Evolutionary conservation across 2,329 filamentous ascomycete genomes (phyloP), one percentile per base, ranked within the genome.

Genomic region (Aspergillus novoparasiticus): DNA sequence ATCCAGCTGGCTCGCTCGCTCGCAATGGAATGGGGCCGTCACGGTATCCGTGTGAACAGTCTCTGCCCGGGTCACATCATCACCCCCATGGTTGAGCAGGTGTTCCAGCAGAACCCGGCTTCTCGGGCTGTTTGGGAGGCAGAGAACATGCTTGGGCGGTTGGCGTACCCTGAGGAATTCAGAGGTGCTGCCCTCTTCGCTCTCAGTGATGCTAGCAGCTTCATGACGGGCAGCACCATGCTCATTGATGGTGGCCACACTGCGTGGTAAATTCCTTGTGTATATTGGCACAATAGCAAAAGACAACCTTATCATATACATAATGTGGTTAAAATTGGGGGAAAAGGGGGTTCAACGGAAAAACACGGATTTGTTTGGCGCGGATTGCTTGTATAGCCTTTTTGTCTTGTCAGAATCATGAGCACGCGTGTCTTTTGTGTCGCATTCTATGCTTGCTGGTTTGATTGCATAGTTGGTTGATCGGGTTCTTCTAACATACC

Each of bases 101-200:
- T 96, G 36, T 95, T 97, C 72, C 84, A 88, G 67, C 84, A 90
- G 66, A 91, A 87, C 68, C 93, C 93, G 0, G 90, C 93, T 71
- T 70, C 78, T 6, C 70, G 72, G 30, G 74, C 74, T 12, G 73
- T 73, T 8, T 82, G 80, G 80, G 79, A 81, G 63, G 71, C 72
- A 0, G 79, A 82, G 70, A 82, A 82, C 64, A 82, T 88, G 71
- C 77, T 88, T 30, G 84, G 84, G 10, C 78, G 84, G 28, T 69
- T 87, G 51, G 85, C 85, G 6, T 79, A 77, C 9, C 84, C 85
- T 0, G 84, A 87, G 66, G 86, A 88, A 66, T 87, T 87, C 71
- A 83, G 86, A 63, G 85, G 90, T 5, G 88, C 90, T 1, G 89
- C 88, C 3, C 85, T 90, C 11, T 91, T 90, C 73, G 80, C 90